Percentiles rank a stretch among this genome's conserved stretches.
These are phyloP conservation scores for Avena sativa DNA, from an alignment of 176 grass and related monocot genomes.

Conservation along the genomic window DNA sequence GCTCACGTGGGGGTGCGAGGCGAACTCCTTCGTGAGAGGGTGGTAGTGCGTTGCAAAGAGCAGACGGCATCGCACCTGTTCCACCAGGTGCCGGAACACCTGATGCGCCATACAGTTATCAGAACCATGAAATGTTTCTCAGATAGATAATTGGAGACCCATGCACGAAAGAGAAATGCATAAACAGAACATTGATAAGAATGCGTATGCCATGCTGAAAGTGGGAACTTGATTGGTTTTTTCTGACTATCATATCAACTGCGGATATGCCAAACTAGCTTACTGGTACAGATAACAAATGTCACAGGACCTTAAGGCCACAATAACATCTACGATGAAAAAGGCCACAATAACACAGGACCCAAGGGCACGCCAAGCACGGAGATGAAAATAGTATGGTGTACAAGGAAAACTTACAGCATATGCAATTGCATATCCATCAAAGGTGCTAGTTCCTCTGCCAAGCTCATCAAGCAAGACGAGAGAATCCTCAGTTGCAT, in stretches of 20 bases:
- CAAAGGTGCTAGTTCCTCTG: slow-evolving; percentile 97
- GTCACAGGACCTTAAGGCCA: background rate
- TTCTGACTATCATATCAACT: background rate
- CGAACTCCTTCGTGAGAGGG: slow-evolving; percentile 91
- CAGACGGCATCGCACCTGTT: slow-evolving; percentile 74
- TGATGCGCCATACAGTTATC: slow-evolving; percentile 32
- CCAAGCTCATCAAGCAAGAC: slow-evolving; percentile 98
- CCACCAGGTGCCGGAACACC: slow-evolving; percentile 94
- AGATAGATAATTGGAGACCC: background rate
- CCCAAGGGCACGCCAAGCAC: background rate
- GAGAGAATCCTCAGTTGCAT: slow-evolving; percentile 91
- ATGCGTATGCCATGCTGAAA: background rate
- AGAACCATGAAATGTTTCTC: slow-evolving; percentile 7
- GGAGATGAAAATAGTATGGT: background rate
- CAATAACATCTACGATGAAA: background rate
- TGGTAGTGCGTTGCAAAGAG: slow-evolving; percentile 97
- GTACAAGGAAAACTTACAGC: slow-evolving; percentile 57
- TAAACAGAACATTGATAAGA: background rate
- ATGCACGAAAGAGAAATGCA: background rate
- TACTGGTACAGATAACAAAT: background rate
- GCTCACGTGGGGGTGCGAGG: slow-evolving; percentile 75
- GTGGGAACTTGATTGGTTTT: background rate
- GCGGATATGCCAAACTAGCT: background rate
- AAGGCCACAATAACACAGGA: too few species aligned
- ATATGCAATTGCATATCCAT: slow-evolving; percentile 98